A percentile compares a stretch with the other conserved stretches of the same genome.
Evolutionary conservation across 805 yeast genomes (phyloP).

Genomic region (Ogataea nakhonphanomensis): DNA sequence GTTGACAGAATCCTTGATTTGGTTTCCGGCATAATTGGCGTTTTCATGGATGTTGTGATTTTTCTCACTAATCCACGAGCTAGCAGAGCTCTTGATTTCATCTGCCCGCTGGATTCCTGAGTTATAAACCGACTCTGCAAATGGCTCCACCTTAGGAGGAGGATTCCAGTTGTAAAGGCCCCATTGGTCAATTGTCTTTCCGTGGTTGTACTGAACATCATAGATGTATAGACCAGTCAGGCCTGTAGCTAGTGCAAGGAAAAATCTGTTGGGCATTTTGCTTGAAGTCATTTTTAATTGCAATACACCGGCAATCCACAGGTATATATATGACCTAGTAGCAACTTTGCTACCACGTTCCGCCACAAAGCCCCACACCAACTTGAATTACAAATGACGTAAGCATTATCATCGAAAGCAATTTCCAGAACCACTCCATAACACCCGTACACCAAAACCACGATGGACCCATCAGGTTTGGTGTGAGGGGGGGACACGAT

Average conservation of each 20-base stretch:
- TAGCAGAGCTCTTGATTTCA: constrained; percentile 20
- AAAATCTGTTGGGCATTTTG: constrained; percentile 19
- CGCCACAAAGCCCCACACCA: constrained; percentile 8
- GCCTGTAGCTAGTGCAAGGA: constrained; percentile 25
- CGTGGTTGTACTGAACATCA: constrained; percentile 28
- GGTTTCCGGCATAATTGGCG: constrained; percentile 10
- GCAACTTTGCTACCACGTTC: constrained; percentile 9
- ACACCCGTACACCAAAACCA: neutral
- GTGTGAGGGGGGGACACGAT: constrained; percentile 7
- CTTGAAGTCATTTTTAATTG: constrained; percentile 9
- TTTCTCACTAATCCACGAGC: constrained; percentile 22
- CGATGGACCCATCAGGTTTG: neutral
- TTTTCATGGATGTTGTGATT: constrained; percentile 15
- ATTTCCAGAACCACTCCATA: neutral
- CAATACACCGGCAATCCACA: neutral
- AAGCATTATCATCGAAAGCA: neutral
- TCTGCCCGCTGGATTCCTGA: constrained; percentile 20
- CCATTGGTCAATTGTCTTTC: constrained; percentile 22
- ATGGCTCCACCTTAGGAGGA: constrained; percentile 18
- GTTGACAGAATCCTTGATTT: constrained; percentile 12
- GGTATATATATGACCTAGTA: constrained; percentile 1
- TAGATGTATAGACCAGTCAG: constrained; percentile 28
- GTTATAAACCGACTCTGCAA: constrained; percentile 12
- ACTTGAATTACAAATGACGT: neutral
- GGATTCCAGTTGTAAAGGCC: constrained; percentile 31